phyloP scores from a whole-genome alignment of 768 basidiomycete species.

The Ramaria sp. region DNA sequence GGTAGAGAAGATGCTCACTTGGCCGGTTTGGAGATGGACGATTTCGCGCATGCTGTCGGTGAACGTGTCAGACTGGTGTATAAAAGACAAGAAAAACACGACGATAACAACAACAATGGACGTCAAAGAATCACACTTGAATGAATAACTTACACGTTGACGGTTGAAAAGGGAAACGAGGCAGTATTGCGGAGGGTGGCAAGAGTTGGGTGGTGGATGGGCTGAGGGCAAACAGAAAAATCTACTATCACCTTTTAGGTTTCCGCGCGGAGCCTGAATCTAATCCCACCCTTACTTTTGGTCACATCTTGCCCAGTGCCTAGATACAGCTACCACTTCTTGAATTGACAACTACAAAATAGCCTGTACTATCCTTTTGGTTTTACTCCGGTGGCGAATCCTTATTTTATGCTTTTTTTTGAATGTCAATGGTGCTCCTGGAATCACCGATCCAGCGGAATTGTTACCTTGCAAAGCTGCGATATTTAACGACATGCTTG shows the following conservation, averaged over 20 bases:
- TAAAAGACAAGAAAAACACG: not conserved
- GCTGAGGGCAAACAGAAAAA: not conserved
- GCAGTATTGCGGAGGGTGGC: not conserved
- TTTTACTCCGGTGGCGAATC: too few relatives aligned
- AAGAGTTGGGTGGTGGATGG: not conserved
- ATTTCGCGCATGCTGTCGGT: slow-evolving; percentile 90
- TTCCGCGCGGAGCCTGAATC: not conserved
- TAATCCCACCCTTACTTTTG: not conserved
- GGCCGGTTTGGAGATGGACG: slow-evolving; percentile 98
- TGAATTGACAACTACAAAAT: too few relatives aligned
- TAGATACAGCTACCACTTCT: too few relatives aligned
- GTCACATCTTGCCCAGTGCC: not conserved
- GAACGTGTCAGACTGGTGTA: slow-evolving; percentile 5
- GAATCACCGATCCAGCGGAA: too few relatives aligned
- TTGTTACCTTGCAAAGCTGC: too few relatives aligned
- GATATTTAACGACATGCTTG: too few relatives aligned
- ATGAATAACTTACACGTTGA: not conserved
- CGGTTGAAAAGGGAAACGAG: not conserved
- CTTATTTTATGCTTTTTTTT: too few relatives aligned
- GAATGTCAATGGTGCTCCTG: too few relatives aligned
- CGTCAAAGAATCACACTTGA: not conserved
- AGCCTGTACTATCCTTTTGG: too few relatives aligned
- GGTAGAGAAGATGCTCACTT: slow-evolving; percentile 41
- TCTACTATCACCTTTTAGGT: not conserved
- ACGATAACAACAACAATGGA: not conserved